Percentiles rank a stretch among this genome's conserved stretches.
Conservation (phyloP, 768 basidiomycete genomes). For the Trichaptum fuscoviolaceum region DNA sequence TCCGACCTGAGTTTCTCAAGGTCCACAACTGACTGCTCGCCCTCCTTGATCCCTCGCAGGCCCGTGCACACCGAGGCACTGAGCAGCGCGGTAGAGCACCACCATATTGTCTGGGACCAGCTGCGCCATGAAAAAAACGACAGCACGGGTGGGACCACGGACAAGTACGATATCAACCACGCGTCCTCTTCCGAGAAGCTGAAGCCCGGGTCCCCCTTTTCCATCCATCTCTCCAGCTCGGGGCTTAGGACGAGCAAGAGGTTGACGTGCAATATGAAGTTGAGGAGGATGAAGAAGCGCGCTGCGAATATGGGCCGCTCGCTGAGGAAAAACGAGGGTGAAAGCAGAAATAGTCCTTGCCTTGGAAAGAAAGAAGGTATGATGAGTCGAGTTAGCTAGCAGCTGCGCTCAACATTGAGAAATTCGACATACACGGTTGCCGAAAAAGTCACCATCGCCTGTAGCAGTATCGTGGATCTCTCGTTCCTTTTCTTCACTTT, state of each 20-base stretch:
- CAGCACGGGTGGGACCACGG: conserved; percentile 44
- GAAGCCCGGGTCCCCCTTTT: conserved; percentile 21
- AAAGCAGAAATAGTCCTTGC: conserved; percentile 11
- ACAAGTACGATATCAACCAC: conserved; percentile 25
- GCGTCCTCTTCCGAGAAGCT: conserved; percentile 26
- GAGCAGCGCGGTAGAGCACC: conserved; percentile 6
- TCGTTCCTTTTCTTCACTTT: conserved; percentile 38
- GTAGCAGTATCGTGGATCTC: conserved; percentile 35
- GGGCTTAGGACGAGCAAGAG: conserved; percentile 40
- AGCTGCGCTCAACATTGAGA: conserved; percentile 31
- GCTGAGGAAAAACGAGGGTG: conserved; percentile 18
- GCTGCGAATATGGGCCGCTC: conserved; percentile 39
- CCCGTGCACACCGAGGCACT: conserved; percentile 6
- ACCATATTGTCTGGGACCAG: conserved; percentile 9
- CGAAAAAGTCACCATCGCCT: conserved; percentile 40
- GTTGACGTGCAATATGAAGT: conserved; percentile 47
- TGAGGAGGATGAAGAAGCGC: conserved; percentile 40
- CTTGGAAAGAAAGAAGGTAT: conserved; percentile 42
- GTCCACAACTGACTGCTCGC: conserved; percentile 6
- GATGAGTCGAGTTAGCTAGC: conserved; percentile 29
- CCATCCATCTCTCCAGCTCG: conserved; percentile 21
- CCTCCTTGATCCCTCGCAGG: conserved; percentile 9
- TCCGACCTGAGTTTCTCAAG: conserved; percentile 12
- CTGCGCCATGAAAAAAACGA: conserved; percentile 39
- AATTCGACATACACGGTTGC: conserved; percentile 46